Evolutionary conservation across 768 basidiomycete species (phyloP).

Genomic region (Rossbeevera mucosa): DNA sequence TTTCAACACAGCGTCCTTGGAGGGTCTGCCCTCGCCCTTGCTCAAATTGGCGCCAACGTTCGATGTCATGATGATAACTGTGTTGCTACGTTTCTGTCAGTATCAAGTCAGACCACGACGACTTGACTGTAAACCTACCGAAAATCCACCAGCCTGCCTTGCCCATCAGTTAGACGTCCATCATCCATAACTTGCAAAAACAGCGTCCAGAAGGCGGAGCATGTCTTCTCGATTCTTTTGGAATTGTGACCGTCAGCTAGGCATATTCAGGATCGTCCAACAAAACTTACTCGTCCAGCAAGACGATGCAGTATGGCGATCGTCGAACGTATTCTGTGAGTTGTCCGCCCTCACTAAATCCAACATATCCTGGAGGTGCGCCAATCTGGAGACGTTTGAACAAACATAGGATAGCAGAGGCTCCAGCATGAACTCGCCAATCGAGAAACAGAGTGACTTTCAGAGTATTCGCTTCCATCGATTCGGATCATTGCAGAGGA

Average conservation of each 20-base stretch:
- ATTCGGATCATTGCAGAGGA: conserved; percentile 40
- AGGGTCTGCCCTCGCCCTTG: no score
- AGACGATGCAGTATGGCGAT: conserved; percentile 34
- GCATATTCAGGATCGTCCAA: background rate
- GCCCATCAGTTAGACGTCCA: conserved; percentile 40
- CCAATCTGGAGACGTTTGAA: conserved; percentile 21
- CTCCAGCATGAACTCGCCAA: conserved; percentile 12
- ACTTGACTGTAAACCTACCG: background rate
- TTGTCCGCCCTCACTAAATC: conserved; percentile 40
- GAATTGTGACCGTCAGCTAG: no score
- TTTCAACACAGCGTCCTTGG: no score
- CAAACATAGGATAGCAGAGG: no score
- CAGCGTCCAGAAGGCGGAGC: conserved; percentile 40
- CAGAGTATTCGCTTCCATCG: conserved; percentile 45
- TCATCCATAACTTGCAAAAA: conserved; percentile 47
- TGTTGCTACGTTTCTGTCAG: no score
- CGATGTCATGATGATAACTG: no score
- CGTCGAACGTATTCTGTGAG: conserved; percentile 42
- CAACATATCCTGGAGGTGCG: conserved; percentile 38
- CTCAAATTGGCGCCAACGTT: no score
- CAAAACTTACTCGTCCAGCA: conserved; percentile 21
- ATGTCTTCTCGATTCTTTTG: conserved; percentile 39
- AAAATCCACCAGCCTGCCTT: conserved; percentile 10
- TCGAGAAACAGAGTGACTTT: conserved; percentile 40
- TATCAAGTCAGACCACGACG: no score